Percentiles rank a stretch among this genome's conserved stretches.
phyloP scores from a whole-genome alignment of 345 rosid species.

The Gossypium ekmanianum region DNA sequence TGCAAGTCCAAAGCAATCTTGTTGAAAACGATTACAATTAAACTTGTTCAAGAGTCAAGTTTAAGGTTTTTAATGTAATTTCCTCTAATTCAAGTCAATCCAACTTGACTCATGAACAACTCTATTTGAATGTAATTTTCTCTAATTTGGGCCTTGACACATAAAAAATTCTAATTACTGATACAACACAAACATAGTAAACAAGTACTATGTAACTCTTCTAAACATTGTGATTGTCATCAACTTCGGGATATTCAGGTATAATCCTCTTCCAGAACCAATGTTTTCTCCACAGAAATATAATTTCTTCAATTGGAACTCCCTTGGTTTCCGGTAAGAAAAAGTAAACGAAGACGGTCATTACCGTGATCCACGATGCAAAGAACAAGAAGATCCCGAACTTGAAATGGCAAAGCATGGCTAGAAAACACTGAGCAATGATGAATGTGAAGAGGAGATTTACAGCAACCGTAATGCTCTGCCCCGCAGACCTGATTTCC shows the following conservation, averaged over 20 bases:
- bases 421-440: constrained; percentile 72
- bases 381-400: constrained; percentile 92
- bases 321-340: constrained; percentile 90
- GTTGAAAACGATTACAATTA: too few relatives aligned
- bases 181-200: not conserved
- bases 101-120: too few relatives aligned
- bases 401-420: constrained; percentile 73
- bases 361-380: constrained; percentile 64
- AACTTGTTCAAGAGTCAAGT: too few relatives aligned
- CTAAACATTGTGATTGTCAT: not conserved
- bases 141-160: too few relatives aligned
- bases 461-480: constrained; percentile 85
- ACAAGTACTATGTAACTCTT: not conserved
- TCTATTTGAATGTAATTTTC: too few relatives aligned
- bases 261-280: constrained; percentile 88
- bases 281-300: constrained; percentile 76
- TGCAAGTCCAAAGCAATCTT: too few relatives aligned
- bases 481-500: constrained; percentile 89
- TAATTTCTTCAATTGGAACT: constrained; percentile 90
- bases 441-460: constrained; percentile 81
- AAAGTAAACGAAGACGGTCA: constrained; percentile 74
- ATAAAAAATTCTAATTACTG: too few relatives aligned
- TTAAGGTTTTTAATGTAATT: too few relatives aligned
- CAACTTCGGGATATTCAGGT: constrained; percentile 33
- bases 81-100: too few relatives aligned